Evolutionary conservation across 331 rosid genomes (phyloP), one percentile per base, ranked within the genome.

Genomic region (Malus hybrid): DNA sequence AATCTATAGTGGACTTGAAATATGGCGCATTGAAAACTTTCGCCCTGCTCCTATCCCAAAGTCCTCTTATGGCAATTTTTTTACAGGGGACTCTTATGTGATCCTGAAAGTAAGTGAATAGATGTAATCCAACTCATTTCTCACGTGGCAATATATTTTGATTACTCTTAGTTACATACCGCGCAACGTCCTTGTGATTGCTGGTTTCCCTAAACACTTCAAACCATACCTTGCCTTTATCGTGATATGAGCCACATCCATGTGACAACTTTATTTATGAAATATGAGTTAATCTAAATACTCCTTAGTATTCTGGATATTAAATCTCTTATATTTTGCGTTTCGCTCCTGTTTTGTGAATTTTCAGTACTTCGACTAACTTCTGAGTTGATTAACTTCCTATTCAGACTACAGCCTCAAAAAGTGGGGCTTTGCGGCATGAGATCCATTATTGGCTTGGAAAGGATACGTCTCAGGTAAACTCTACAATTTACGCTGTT

Each of bases 361-460:
- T 16, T 69, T 18, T 61, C 20, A 27, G n/a, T 39, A 8, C 20
- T 44, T 46, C 28, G 54, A 57, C 39, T 72, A 44, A 76, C 36
- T 55, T 67, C 33, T 59, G 65, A 15, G 67, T 52, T 52, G 2
- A 48, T 71, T 75, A 39, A 72, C 60, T 71, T 69, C 78, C 56
- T 71, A 60, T 79, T 80, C 81, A 95, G 99, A 92, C 99, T 77
- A 90, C 90, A 12, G 76, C 94, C 73, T 82, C 86, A 81, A 95
- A 95, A 87, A 88, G 93, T 71, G 99, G 99, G 76, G 85, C 93
- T 66, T 77, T 95, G 85, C 93, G 89, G 76, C 87, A 92, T 77
- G 98, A 95, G 76, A 89, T 95, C 75, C 99, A 95, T 88, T 95
- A 92, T 79, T 95, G 99, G 99, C 91, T 95, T 77, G 99, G 99